Evolutionary conservation across 1,284 basidiomycete species (phyloP), one percentile per base, ranked within the genome.

Genomic region (Papiliotrema laurentii): DNA sequence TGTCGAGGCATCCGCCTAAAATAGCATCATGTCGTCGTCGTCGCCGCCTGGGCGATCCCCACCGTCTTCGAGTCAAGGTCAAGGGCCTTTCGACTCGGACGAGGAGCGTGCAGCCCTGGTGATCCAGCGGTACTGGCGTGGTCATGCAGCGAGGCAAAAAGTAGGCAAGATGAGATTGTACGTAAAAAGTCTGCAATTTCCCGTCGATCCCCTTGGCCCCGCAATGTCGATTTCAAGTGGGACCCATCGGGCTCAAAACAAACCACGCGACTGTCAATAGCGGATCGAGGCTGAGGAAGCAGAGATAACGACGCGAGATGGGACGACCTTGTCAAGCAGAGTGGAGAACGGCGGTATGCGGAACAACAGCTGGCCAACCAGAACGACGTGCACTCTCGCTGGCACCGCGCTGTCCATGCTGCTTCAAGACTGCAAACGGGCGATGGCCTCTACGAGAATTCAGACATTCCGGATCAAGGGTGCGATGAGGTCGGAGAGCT

Each of bases 321-420:
- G 64, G 52, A 64, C 25, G 63, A 66, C 30, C 45, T 64, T 9
- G 42, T 63, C 19, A 61, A 61, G 34, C 49, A 54, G 18, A 50
- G 49, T 6, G 52, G 53, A 5, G 55, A 59, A 27, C 36, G 47
- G 41, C 47, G 34, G 9, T 58, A 59, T 25, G 53, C 55, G 1
- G 26, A 51, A 25, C 53, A 54, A 28, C 62, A 64, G 41, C 45
- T 64, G 19, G 55, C 55, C n/a, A 64, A 64, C 41, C 54, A 59
- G 49, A 64, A 66, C 43, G 64, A 66, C 44, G 58, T 63, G 21
- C 39, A 37, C n/a, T 61, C 62, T 9, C 51, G 63, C 38, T 66
- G 64, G 64, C 41, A 39, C 16, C 49, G 64, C 36, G 61, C 55
- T 2, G 43, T 59, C 3, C 56, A 61, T 22, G 64, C 62, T 6